phyloP scores from a whole-genome alignment of 495 filamentous ascomycete species.

The Penicillium turbatum region DNA sequence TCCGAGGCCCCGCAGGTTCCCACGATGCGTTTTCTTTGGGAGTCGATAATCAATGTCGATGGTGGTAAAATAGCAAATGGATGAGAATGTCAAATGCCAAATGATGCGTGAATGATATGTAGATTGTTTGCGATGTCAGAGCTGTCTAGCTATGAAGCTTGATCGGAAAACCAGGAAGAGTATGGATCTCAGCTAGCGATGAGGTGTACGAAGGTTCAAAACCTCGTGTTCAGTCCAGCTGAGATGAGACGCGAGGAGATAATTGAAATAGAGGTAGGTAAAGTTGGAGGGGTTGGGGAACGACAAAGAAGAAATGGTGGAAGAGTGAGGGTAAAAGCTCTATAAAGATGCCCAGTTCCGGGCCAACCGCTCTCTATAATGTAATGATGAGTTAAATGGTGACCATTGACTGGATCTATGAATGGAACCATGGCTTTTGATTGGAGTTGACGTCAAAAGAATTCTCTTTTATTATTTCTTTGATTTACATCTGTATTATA shows the following conservation, averaged over 20 bases:
- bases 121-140: too few relatives aligned
- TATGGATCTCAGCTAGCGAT: background rate
- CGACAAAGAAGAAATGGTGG: background rate
- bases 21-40: background rate
- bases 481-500: background rate
- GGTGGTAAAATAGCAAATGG: background rate
- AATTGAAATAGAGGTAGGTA: background rate
- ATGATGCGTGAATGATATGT: background rate
- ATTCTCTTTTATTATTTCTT: background rate
- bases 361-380: background rate
- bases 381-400: constrained; percentile 16
- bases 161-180: background rate
- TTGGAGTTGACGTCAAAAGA: constrained; percentile 27
- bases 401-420: constrained; percentile 12
- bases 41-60: background rate
- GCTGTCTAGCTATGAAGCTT: background rate
- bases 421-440: constrained; percentile 13
- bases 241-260: constrained; percentile 5
- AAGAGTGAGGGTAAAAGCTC: background rate
- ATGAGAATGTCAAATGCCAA: background rate
- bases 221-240: constrained; percentile 24
- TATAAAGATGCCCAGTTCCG: constrained; percentile 15
- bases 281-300: background rate
- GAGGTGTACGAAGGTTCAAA: background rate
- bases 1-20: background rate